phyloP scores from a whole-genome alignment of 1,139 yeast species.

The Blastobotrys illinoisensis region DNA sequence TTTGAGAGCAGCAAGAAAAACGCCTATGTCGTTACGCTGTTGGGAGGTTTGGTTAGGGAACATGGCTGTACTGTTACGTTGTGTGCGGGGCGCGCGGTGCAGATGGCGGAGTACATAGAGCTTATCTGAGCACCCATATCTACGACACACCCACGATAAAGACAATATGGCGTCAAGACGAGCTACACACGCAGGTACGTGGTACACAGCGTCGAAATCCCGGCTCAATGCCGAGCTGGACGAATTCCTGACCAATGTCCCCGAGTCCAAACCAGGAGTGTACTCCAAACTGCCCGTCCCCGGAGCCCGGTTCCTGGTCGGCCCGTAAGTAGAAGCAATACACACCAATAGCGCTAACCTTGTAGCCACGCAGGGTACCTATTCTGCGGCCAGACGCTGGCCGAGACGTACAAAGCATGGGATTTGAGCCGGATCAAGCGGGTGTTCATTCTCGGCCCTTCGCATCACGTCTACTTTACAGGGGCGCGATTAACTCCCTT shows the following conservation, averaged over 20 bases:
- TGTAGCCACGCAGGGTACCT: slow-evolving; percentile 79
- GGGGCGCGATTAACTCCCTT: slow-evolving; percentile 54
- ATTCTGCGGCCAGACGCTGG: slow-evolving; percentile 74
- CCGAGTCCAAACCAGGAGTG: slow-evolving; percentile 24
- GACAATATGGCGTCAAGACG: slow-evolving; percentile 34
- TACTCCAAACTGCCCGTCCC: slow-evolving; percentile 31
- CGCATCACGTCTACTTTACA: slow-evolving; percentile 82
- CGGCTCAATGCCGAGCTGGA: slow-evolving; percentile 47
- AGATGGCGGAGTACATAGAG: neutral
- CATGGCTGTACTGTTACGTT: no score
- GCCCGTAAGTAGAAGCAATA: slow-evolving; percentile 35
- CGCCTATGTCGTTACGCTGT: no score
- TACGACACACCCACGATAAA: neutral
- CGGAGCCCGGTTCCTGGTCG: slow-evolving; percentile 59
- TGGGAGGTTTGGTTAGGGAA: no score
- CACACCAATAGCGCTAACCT: slow-evolving; percentile 10
- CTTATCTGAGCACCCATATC: neutral
- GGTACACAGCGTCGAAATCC: slow-evolving; percentile 58
- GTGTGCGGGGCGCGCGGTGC: neutral
- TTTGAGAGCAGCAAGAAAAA: no score
- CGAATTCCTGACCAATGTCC: slow-evolving; percentile 35
- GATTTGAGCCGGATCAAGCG: slow-evolving; percentile 50
- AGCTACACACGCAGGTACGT: slow-evolving; percentile 85
- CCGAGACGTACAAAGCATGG: slow-evolving; percentile 70
- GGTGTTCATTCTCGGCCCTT: slow-evolving; percentile 83